phyloP scores from a whole-genome alignment of 2,329 filamentous ascomycete species.

The Setomelanomma holmii region DNA sequence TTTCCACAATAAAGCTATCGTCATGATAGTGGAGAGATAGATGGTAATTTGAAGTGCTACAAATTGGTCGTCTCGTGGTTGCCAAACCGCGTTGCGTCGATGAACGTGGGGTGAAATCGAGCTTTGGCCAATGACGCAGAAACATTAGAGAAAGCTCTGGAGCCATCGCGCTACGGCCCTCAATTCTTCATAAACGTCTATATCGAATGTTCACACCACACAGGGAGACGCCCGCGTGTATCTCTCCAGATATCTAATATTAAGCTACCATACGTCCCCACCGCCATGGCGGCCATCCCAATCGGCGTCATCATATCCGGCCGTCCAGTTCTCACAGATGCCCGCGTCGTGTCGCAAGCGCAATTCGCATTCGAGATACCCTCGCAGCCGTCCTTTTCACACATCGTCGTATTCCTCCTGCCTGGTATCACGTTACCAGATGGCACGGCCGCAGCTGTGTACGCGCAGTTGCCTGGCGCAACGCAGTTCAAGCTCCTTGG shows the following conservation, averaged over 20 bases:
- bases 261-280: not conserved
- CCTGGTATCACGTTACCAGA: conserved; percentile 77
- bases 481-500: conserved; percentile 83
- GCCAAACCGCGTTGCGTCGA: not conserved
- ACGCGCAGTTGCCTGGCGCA: conserved; percentile 72
- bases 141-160: conserved; percentile 26
- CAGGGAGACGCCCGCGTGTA: too few relatives aligned
- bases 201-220: too few relatives aligned
- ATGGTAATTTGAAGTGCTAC: not conserved
- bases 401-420: conserved; percentile 88
- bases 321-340: conserved; percentile 65
- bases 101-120: not conserved
- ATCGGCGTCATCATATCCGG: conserved; percentile 69
- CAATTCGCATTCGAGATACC: conserved; percentile 75
- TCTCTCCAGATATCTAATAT: too few relatives aligned
- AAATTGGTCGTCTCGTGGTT: not conserved
- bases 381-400: conserved; percentile 64
- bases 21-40: not conserved
- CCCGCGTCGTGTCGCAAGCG: conserved; percentile 62
- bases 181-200: too few relatives aligned
- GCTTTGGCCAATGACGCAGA: conserved; percentile 32
- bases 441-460: conserved; percentile 85
- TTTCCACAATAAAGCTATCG: not conserved
- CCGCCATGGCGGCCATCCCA: conserved; percentile 58
- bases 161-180: conserved; percentile 12